Evolutionary conservation across 2,329 filamentous ascomycete genomes (phyloP).

Genomic region (Talaromyces islandicus): DNA sequence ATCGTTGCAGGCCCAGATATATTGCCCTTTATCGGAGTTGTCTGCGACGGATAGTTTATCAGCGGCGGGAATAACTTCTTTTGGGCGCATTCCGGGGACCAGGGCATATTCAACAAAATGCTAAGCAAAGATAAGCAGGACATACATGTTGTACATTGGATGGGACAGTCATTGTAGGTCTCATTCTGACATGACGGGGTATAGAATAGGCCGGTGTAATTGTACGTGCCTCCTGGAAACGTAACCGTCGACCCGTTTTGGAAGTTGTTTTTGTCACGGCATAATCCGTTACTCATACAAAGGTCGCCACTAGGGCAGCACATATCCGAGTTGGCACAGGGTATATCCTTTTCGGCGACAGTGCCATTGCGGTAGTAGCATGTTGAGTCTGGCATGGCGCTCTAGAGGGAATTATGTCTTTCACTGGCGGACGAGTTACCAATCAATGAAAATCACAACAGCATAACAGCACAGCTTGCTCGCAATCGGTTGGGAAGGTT

Average conservation of each 20-base stretch:
- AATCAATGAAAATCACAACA: background rate
- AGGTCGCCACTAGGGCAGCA: background rate
- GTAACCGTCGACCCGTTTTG: background rate
- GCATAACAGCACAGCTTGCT: background rate
- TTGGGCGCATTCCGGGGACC: background rate
- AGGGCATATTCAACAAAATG: background rate
- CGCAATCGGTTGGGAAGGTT: background rate
- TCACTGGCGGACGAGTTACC: too few relatives aligned
- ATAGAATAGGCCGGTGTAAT: slow-evolving; percentile 8
- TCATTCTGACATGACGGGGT: slow-evolving; percentile 3
- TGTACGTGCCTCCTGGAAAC: background rate
- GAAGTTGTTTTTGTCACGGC: slow-evolving; percentile 3
- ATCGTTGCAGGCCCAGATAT: slow-evolving; percentile 6
- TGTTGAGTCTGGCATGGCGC: background rate
- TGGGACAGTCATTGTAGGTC: slow-evolving; percentile 1
- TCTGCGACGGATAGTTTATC: background rate
- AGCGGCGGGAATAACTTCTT: background rate
- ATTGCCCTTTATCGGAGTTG: background rate
- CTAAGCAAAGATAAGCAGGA: background rate
- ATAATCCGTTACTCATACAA: slow-evolving; percentile 3
- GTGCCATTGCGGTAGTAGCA: slow-evolving; percentile 9
- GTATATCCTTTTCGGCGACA: background rate
- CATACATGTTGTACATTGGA: slow-evolving; percentile 4
- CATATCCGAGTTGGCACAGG: background rate
- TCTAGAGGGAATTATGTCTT: background rate